Percentiles rank a stretch among this genome's conserved stretches.
These are phyloP conservation scores for Austropuccinia psidii DNA, from an alignment of 1,284 basidiomycete species.

Conservation along the genomic window DNA sequence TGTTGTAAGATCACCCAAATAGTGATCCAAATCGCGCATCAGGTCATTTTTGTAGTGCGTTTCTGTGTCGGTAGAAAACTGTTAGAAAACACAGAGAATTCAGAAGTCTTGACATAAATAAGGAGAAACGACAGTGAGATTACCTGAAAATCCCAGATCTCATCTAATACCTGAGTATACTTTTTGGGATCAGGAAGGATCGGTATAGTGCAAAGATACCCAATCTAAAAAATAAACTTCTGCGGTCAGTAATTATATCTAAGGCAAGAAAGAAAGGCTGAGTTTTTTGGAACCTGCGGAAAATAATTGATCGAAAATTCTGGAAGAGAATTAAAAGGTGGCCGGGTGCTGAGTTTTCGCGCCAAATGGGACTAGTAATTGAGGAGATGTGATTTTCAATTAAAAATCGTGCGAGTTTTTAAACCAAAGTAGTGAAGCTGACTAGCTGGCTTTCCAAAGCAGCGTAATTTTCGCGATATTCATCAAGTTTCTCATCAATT, in stretches of 20 bases:
- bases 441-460: constrained; percentile 24
- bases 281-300: constrained; percentile 15
- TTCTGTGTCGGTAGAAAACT: constrained; percentile 33
- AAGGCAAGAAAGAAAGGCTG: neutral
- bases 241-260: neutral
- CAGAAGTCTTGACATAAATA: no score
- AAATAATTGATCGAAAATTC: constrained; percentile 28
- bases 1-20: constrained; percentile 30
- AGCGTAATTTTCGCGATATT: constrained; percentile 24
- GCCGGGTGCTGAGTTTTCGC: neutral
- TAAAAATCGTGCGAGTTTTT: neutral
- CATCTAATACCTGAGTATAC: constrained; percentile 4
- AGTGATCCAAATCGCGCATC: constrained; percentile 28
- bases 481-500: constrained; percentile 31
- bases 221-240: constrained; percentile 13
- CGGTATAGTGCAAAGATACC: constrained; percentile 23
- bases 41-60: constrained; percentile 26
- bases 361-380: constrained; percentile 11
- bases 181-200: neutral
- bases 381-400: neutral
- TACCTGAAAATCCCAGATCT: constrained; percentile 34
- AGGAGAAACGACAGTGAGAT: no score
- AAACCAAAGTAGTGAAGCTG: neutral
- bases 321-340: constrained; percentile 7
- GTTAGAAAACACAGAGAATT: neutral